phyloP scores from a whole-genome alignment of 306 rosid species.

The Trifolium pratense region DNA sequence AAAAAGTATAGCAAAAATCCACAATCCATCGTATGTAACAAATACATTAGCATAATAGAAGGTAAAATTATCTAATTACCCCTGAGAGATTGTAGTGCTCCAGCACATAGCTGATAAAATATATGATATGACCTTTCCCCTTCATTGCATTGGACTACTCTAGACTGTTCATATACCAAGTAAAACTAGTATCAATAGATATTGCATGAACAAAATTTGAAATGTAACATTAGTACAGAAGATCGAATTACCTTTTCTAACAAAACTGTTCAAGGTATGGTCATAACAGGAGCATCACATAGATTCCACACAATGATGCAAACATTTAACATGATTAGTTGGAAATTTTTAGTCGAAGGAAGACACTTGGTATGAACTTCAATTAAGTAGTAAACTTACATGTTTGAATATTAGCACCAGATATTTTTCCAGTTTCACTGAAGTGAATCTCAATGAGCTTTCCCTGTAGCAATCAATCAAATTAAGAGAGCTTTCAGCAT shows the following conservation, averaged over 20 bases:
- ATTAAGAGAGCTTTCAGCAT: constrained; percentile 37
- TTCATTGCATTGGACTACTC: constrained; percentile 97
- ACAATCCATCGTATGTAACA: constrained; percentile 28
- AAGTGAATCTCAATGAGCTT: constrained; percentile 97
- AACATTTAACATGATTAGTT: constrained; percentile 50
- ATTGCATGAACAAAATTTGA: constrained; percentile 33
- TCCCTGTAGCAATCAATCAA: constrained; percentile 65
- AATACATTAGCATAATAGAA: constrained; percentile 34
- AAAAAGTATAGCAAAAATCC: constrained; percentile 14
- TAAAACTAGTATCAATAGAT: constrained; percentile 37
- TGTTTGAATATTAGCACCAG: constrained; percentile 98
- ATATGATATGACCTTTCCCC: constrained; percentile 99
- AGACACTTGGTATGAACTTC: constrained; percentile 36
- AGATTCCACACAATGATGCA: constrained; percentile 41
- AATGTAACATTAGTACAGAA: constrained; percentile 35
- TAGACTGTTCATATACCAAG: constrained; percentile 67
- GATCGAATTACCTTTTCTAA: constrained; percentile 86
- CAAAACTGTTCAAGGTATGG: constrained; percentile 68
- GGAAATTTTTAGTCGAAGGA: constrained; percentile 33
- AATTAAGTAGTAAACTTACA: constrained; percentile 62
- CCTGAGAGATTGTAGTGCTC: constrained; percentile 80
- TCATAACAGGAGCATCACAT: constrained; percentile 40
- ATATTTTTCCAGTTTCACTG: constrained; percentile 95
- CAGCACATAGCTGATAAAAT: constrained; percentile 98
- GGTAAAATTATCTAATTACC: constrained; percentile 53